phyloP scores from a whole-genome alignment of 108 stramenopile genomes.

The Stephanodiscus minutulus region DNA sequence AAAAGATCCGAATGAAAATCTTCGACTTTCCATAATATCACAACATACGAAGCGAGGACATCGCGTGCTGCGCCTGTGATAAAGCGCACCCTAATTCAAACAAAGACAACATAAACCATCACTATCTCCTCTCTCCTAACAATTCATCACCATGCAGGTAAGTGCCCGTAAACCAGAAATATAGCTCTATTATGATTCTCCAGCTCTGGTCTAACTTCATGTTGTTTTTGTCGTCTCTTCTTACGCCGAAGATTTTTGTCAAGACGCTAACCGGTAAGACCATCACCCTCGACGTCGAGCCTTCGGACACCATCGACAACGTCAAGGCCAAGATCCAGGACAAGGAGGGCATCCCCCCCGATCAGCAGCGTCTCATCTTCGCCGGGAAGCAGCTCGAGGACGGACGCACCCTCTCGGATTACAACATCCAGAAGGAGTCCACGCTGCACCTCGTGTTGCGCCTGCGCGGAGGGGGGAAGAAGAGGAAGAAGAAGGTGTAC shows the following conservation, averaged over 20 bases:
- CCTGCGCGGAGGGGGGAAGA: constrained; percentile 94
- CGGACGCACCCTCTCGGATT: constrained; percentile 96
- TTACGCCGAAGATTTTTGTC: constrained; percentile 81
- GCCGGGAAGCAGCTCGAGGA: constrained; percentile 99
- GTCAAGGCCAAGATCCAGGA: constrained; percentile 99
- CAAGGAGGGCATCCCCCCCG: constrained; percentile 98
- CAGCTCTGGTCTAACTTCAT: neutral
- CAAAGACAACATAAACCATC: neutral
- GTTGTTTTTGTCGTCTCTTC: neutral
- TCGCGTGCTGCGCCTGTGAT: too few species aligned
- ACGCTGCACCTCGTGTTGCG: constrained; percentile 95
- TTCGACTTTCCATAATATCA: too few species aligned
- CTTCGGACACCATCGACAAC: constrained; percentile 97
- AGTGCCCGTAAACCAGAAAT: neutral
- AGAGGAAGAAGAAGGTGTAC: constrained; percentile 98
- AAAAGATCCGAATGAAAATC: too few species aligned
- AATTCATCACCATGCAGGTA: constrained; percentile 24
- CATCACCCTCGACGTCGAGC: constrained; percentile 96
- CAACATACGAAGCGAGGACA: too few species aligned
- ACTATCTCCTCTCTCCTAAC: neutral
- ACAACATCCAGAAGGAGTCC: constrained; percentile 99
- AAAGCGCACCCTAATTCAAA: too few species aligned
- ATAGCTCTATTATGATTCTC: neutral
- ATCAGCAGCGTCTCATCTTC: constrained; percentile 95
- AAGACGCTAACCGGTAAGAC: constrained; percentile 97